A percentile compares a stretch with the other conserved stretches of the same genome.
Conservation (phyloP, 2,329 filamentous ascomycete species). For the Microsporum ferrugineum region DNA sequence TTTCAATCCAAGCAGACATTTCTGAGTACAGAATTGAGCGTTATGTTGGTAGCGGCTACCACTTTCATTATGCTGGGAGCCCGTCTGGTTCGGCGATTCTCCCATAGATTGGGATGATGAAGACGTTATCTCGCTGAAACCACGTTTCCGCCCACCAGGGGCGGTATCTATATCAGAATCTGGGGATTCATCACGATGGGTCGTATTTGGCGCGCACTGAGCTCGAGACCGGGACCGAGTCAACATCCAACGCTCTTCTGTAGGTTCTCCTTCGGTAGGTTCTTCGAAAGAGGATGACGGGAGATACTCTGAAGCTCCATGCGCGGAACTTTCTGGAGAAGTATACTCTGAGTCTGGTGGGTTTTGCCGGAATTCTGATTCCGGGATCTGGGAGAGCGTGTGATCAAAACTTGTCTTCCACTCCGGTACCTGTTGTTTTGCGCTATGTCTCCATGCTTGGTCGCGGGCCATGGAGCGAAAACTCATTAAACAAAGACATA, state of each 20-base stretch:
- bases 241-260: conserved; percentile 11
- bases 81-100: background rate
- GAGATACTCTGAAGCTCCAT: conserved; percentile 13
- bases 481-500: conserved; percentile 20
- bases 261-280: background rate
- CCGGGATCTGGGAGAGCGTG: conserved; percentile 15
- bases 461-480: conserved; percentile 14
- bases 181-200: conserved; percentile 11
- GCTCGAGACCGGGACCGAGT: conserved; percentile 14
- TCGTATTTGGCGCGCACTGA: conserved; percentile 11
- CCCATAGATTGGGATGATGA: conserved; percentile 1
- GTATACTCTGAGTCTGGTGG: conserved; percentile 13
- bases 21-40: conserved; percentile 21
- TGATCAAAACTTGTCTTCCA: conserved; percentile 18
- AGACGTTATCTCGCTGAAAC: conserved; percentile 19
- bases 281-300: conserved; percentile 15
- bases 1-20: conserved; percentile 21
- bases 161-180: conserved; percentile 11
- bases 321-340: background rate
- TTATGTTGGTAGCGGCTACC: conserved; percentile 7
- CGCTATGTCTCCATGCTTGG: conserved; percentile 18
- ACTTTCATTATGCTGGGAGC: background rate
- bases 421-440: conserved; percentile 11
- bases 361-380: conserved; percentile 14
- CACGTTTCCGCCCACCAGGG: conserved; percentile 16